Conservation (phyloP, 768 basidiomycete species). For the Megacollybia marginata region DNA sequence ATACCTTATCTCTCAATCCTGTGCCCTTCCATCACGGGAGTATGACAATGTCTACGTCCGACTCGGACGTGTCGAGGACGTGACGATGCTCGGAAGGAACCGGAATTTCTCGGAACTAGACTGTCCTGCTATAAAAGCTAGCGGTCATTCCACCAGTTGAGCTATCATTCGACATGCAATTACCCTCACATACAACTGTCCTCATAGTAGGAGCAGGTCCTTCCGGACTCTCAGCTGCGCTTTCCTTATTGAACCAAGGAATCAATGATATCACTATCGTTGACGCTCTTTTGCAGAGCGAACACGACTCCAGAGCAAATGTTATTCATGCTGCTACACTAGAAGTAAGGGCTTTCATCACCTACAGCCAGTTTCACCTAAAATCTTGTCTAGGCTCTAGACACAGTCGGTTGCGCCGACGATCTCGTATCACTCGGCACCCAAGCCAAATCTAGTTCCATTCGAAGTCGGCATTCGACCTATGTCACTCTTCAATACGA, state of each 20-base stretch:
- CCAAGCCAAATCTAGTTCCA: slow-evolving; percentile 16
- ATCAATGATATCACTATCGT: slow-evolving; percentile 35
- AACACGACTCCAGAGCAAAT: slow-evolving; percentile 35
- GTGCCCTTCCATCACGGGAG: too few relatives aligned
- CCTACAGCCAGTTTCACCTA: background rate
- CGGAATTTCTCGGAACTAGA: too few relatives aligned
- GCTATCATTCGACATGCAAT: background rate
- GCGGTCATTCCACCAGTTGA: too few relatives aligned
- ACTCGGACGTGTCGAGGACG: too few relatives aligned
- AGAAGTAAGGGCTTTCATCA: slow-evolving; percentile 26
- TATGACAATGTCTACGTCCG: too few relatives aligned
- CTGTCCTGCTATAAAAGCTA: too few relatives aligned
- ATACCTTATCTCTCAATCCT: too few relatives aligned
- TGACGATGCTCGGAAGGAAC: too few relatives aligned
- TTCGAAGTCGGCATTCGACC: slow-evolving; percentile 21
- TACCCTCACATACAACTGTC: slow-evolving; percentile 26
- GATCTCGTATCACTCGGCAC: slow-evolving; percentile 28
- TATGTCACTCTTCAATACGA: slow-evolving; percentile 24
- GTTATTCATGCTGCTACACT: slow-evolving; percentile 46
- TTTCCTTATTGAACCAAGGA: slow-evolving; percentile 36
- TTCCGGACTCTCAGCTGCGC: slow-evolving; percentile 28
- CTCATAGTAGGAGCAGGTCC: slow-evolving; percentile 30
- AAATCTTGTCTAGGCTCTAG: slow-evolving; percentile 30
- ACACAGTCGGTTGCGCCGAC: slow-evolving; percentile 35
- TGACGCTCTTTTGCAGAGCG: slow-evolving; percentile 24